Evolutionary conservation across 371 early-diverging fungal species (phyloP), one percentile per base, ranked within the genome.

Genomic region (Mucor saturninus): DNA sequence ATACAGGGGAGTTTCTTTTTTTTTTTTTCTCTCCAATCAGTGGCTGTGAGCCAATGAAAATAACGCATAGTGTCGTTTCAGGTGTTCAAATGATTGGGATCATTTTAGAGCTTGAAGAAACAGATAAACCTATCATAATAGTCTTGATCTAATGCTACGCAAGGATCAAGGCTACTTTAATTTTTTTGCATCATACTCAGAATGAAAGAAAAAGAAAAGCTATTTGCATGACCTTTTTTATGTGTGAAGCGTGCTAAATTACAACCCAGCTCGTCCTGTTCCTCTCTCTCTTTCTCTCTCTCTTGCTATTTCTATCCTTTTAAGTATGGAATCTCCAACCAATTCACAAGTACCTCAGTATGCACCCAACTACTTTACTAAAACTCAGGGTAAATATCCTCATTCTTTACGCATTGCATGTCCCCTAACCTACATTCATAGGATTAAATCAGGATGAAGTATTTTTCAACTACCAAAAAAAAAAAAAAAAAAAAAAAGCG

Each of bases 361-460:
- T 61, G 72, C 75, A n/a, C 77, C 75, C 31, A 69, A 63, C 29
- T 77, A 71, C 32, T 56, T 65, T 4, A 58, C 29, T 31, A 66
- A 64, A 21, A 37, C 65, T 45, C 62, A 58, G 60, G 58, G 58
- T 65, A 67, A 32, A n/a, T 43, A 43, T 14, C 13, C 5, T 5
- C 1, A 43, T n/a, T 7, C 14, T 8, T 21, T 21, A 21, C 21
- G 13, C 6, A 6, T 35, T 15, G 50, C 2, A 28, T 32, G 6
- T 29, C 8, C 14, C 15, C 43, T 21, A 38, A 21, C 26, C 28
- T 26, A 28, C 7, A 29, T 42, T 13, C 5, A 38, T 68, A 75
- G 75, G 61, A 53, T 68, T 80, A 21, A 80, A 77, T 42, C 60
- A 72, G 8, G 80, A 80, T 68, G 80, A 80, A 71, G 80, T 80